phyloP scores from a whole-genome alignment of 768 basidiomycete species.

The Phlebiopsis flavidoalba region DNA sequence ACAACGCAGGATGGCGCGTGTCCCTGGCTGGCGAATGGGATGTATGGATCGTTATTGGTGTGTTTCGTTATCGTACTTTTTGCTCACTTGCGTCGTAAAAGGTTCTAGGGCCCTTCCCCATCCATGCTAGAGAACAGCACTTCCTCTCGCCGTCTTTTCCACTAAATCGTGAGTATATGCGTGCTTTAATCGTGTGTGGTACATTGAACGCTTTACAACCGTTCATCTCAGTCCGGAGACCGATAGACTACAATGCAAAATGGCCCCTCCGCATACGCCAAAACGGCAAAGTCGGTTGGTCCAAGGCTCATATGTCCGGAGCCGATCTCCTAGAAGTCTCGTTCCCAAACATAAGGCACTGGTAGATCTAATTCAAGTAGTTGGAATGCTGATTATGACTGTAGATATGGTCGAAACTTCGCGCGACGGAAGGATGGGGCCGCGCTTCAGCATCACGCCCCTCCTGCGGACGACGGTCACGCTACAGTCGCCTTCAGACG shows the following conservation, averaged over 20 bases:
- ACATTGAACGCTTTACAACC: constrained; percentile 1
- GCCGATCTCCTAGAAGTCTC: constrained; percentile 54
- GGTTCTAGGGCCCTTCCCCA: constrained; percentile 81
- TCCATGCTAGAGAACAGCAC: constrained; percentile 81
- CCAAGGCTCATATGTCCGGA: constrained; percentile 30
- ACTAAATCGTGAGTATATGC: constrained; percentile 45
- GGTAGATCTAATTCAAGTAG: neutral
- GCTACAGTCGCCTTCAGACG: constrained; percentile 22
- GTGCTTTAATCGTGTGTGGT: constrained; percentile 1
- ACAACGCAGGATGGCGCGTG: constrained; percentile 14
- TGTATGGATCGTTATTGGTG: constrained; percentile 11
- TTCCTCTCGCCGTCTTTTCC: constrained; percentile 77
- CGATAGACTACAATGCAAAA: constrained; percentile 40
- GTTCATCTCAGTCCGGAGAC: constrained; percentile 39
- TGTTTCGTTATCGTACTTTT: neutral
- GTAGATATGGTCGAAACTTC: constrained; percentile 68
- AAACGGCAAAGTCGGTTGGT: constrained; percentile 61
- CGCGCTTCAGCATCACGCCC: constrained; percentile 73
- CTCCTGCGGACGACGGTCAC: constrained; percentile 63
- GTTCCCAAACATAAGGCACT: constrained; percentile 57
- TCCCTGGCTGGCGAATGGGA: constrained; percentile 22
- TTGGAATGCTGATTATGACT: neutral
- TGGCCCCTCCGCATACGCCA: constrained; percentile 71
- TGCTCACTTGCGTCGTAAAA: constrained; percentile 19
- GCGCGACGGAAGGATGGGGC: constrained; percentile 85